These are phyloP conservation scores for Ophiocordyceps camponoti-saundersi DNA, from an alignment of 2,329 filamentous ascomycete species.

Conservation along the genomic window DNA sequence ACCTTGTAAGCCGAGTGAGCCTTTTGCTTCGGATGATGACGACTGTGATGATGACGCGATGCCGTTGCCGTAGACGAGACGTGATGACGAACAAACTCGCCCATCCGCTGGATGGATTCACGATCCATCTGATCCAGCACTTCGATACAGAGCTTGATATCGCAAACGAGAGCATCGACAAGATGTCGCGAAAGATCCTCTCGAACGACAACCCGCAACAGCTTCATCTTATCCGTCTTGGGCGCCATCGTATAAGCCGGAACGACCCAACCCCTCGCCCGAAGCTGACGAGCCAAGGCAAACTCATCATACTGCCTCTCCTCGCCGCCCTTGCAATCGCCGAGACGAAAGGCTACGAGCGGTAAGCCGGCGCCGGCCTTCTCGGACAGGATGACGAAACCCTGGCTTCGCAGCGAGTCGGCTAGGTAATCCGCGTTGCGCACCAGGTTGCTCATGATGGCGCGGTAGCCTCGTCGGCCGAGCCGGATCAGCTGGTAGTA, in stretches of 20 bases:
- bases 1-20: slow-evolving; percentile 26
- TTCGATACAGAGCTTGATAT: slow-evolving; percentile 62
- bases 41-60: slow-evolving; percentile 28
- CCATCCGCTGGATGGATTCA: slow-evolving; percentile 51
- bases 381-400: slow-evolving; percentile 81
- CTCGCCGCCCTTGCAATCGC: slow-evolving; percentile 20
- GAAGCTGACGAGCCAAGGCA: slow-evolving; percentile 66
- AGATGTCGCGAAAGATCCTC: slow-evolving; percentile 78
- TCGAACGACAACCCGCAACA: slow-evolving; percentile 81
- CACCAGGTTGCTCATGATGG: slow-evolving; percentile 90
- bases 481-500: slow-evolving; percentile 96
- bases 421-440: slow-evolving; percentile 78
- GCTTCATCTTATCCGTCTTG: slow-evolving; percentile 65
- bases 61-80: slow-evolving; percentile 7
- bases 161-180: slow-evolving; percentile 61
- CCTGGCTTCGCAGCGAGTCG: slow-evolving; percentile 51
- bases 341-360: slow-evolving; percentile 74
- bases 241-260: slow-evolving; percentile 97
- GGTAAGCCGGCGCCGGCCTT: slow-evolving; percentile 63
- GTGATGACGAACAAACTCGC: slow-evolving; percentile 45
- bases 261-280: slow-evolving; percentile 80
- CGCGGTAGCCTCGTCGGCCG: slow-evolving; percentile 77
- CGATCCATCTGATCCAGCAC: slow-evolving; percentile 59
- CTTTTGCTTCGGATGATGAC: slow-evolving; percentile 29
- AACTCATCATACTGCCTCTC: slow-evolving; percentile 57